Conservation (phyloP, 2,329 filamentous ascomycete genomes). For the Botryosphaeria dothidea region DNA sequence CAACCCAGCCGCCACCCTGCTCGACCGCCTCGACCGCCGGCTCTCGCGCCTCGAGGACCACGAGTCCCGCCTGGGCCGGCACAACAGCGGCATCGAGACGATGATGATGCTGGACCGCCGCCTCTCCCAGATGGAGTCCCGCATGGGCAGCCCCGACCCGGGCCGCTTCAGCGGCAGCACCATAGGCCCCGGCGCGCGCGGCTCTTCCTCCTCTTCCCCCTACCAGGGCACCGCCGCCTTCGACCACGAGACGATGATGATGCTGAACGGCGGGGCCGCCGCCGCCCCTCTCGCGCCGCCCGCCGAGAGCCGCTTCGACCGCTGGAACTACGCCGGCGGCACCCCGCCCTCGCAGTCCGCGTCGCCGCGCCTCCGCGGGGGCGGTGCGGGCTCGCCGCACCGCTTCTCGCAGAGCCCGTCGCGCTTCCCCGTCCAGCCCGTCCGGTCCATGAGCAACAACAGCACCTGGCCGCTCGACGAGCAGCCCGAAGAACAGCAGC, state of each 20-base stretch:
- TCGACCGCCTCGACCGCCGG: constrained; percentile 19
- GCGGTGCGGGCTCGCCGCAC: not conserved
- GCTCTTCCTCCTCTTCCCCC: not conserved
- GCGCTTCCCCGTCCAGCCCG: not conserved
- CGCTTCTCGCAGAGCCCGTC: constrained; percentile 7
- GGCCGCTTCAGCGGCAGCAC: not conserved
- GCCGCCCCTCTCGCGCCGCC: not conserved
- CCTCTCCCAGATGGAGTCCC: constrained; percentile 11
- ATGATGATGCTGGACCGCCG: constrained; percentile 9
- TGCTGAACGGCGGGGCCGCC: not conserved
- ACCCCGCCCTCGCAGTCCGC: not conserved
- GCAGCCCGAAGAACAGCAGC: constrained; percentile 1
- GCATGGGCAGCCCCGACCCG: not conserved
- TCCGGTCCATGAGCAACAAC: not conserved
- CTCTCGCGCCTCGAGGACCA: constrained; percentile 12
- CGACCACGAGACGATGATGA: not conserved
- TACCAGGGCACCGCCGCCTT: not conserved
- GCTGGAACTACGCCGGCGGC: not conserved
- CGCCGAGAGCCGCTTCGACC: constrained; percentile 6
- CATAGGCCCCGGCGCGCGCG: not conserved
- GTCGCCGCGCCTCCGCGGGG: not conserved
- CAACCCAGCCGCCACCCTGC: not conserved
- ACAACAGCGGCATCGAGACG: constrained; percentile 2
- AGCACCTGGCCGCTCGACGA: too few species aligned
- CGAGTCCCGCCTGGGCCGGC: not conserved